phyloP scores from a whole-genome alignment of 1,284 basidiomycete species.

The Cryptococcus sp. region DNA sequence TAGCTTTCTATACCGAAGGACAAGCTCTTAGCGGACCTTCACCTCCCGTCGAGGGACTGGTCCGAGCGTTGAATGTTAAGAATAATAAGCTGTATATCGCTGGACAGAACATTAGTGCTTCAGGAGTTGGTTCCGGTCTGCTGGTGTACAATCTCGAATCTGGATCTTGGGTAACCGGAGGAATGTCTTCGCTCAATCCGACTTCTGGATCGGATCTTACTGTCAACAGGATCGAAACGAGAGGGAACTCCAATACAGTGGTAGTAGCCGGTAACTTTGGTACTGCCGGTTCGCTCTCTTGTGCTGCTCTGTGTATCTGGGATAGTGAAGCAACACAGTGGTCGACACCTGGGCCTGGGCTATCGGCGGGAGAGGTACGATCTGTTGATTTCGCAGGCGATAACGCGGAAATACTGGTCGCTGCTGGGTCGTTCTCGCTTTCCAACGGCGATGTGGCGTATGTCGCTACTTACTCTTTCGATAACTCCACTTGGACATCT shows the following conservation, averaged over 20 bases:
- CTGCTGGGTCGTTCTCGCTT: slow-evolving; percentile 68
- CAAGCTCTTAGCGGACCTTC: slow-evolving; percentile 57
- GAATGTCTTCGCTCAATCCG: slow-evolving; percentile 59
- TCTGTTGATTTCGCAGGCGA: slow-evolving; percentile 74
- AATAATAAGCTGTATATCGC: slow-evolving; percentile 68
- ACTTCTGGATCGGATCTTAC: slow-evolving; percentile 55
- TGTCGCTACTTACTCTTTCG: slow-evolving; percentile 66
- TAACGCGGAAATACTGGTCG: slow-evolving; percentile 59
- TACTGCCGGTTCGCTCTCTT: slow-evolving; percentile 68
- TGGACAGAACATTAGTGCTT: slow-evolving; percentile 53
- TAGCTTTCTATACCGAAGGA: slow-evolving; percentile 70
- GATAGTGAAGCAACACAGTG: slow-evolving; percentile 67
- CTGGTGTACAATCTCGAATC: slow-evolving; percentile 68
- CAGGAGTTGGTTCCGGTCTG: slow-evolving; percentile 57
- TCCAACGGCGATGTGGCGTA: slow-evolving; percentile 57
- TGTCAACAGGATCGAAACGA: slow-evolving; percentile 68
- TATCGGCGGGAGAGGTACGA: slow-evolving; percentile 70
- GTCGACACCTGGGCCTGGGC: slow-evolving; percentile 72
- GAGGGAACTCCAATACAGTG: slow-evolving; percentile 62
- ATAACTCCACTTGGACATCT: slow-evolving; percentile 66
- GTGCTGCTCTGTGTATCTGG: slow-evolving; percentile 75
- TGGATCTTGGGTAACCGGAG: slow-evolving; percentile 58
- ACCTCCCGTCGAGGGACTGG: slow-evolving; percentile 59
- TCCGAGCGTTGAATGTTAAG: slow-evolving; percentile 64
- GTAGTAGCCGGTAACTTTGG: slow-evolving; percentile 83